phyloP scores from a whole-genome alignment of 495 filamentous ascomycete species.

The Aspergillus diversus region DNA sequence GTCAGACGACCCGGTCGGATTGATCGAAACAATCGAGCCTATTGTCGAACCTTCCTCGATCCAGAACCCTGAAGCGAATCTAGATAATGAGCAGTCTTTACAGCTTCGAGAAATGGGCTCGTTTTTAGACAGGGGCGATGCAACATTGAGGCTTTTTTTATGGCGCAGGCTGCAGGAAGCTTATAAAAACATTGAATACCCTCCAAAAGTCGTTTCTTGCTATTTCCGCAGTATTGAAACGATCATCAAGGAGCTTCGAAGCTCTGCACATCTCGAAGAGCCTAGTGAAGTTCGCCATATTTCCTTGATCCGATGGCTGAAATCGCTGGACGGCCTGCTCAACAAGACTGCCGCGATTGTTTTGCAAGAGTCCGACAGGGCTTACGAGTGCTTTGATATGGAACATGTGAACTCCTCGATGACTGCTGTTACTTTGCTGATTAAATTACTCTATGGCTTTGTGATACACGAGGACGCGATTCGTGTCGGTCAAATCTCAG shows the following conservation, averaged over 20 bases:
- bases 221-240: conserved; percentile 82
- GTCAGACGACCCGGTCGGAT: conserved; percentile 69
- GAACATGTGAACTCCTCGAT: conserved; percentile 72
- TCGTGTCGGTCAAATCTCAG: conserved; percentile 66
- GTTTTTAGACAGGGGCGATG: conserved; percentile 78
- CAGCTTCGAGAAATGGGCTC: conserved; percentile 74
- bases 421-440: conserved; percentile 65
- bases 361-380: conserved; percentile 64
- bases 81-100: conserved; percentile 25
- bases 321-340: conserved; percentile 74
- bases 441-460: conserved; percentile 74
- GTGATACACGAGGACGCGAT: conserved; percentile 82
- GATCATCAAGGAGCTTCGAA: conserved; percentile 72
- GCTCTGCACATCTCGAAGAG: conserved; percentile 61
- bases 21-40: conserved; percentile 92
- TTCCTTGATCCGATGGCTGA: conserved; percentile 73
- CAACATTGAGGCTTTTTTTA: conserved; percentile 79
- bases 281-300: conserved; percentile 64
- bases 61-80: conserved; percentile 30
- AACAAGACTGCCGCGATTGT: conserved; percentile 64
- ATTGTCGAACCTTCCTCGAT: conserved; percentile 77
- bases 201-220: conserved; percentile 84
- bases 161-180: conserved; percentile 88
- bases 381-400: conserved; percentile 84
- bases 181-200: conserved; percentile 80